Evolutionary conservation across 768 basidiomycete genomes (phyloP).

Genomic region (Dictyophora rubrovolvata): DNA sequence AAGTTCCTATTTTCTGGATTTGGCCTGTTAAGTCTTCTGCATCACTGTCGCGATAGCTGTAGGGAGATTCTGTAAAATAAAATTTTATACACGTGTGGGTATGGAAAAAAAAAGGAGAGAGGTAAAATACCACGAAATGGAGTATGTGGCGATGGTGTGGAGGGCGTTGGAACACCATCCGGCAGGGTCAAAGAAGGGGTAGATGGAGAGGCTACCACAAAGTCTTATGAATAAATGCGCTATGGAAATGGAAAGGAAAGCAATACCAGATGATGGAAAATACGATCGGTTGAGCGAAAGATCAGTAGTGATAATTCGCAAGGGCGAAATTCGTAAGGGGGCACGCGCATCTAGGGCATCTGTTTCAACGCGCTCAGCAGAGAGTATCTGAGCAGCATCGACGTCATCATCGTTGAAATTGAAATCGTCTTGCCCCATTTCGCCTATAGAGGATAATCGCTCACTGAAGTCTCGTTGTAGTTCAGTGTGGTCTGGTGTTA

Average conservation of each 20-base stretch:
- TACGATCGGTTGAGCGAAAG: neutral
- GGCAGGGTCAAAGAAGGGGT: neutral
- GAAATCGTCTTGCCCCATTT: neutral
- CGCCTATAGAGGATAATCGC: neutral
- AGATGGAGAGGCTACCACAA: neutral
- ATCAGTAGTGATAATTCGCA: neutral
- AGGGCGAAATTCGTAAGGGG: neutral
- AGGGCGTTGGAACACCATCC: neutral
- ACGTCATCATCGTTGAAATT: neutral
- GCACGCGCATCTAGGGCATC: neutral
- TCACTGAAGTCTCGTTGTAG: neutral
- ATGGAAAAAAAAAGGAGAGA: neutral
- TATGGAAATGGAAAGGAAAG: neutral
- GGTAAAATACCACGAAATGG: slow-evolving; percentile 1
- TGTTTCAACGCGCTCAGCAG: neutral
- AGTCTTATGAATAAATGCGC: neutral
- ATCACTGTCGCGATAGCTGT: slow-evolving; percentile 1
- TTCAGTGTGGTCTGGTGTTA: neutral
- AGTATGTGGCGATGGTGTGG: neutral
- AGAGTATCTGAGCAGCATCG: neutral
- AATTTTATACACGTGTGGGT: neutral
- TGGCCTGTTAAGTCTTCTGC: slow-evolving; percentile 7
- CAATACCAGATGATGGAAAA: neutral
- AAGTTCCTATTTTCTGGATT: neutral
- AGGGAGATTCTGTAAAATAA: slow-evolving; percentile 3